Evolutionary conservation across 2,329 filamentous ascomycete species (phyloP).

Genomic region (Ophiostoma sp.): DNA sequence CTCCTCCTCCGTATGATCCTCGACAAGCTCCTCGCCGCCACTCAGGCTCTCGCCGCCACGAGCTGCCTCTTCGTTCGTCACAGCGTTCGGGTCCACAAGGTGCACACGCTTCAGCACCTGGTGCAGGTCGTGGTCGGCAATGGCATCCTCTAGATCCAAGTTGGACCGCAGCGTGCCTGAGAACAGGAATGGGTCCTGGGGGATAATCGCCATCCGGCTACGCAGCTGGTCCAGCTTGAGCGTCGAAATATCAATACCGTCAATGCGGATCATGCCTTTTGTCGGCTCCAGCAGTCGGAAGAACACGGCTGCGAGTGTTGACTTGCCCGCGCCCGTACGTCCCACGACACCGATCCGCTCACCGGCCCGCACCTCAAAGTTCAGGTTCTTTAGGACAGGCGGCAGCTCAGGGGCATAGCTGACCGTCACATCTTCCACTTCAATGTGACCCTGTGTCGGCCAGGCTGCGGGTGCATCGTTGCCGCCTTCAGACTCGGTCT

Average conservation of each 20-base stretch:
- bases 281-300: slow-evolving; percentile 52
- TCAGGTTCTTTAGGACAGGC: slow-evolving; percentile 36
- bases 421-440: slow-evolving; percentile 37
- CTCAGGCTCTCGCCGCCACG: neutral
- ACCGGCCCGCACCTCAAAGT: slow-evolving; percentile 40
- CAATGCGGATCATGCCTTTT: slow-evolving; percentile 41
- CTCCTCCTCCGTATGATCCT: slow-evolving; percentile 21
- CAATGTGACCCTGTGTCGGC: slow-evolving; percentile 38
- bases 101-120: slow-evolving; percentile 55
- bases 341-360: slow-evolving; percentile 61
- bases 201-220: slow-evolving; percentile 58
- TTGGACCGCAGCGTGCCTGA: slow-evolving; percentile 59
- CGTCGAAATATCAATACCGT: slow-evolving; percentile 49
- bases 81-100: slow-evolving; percentile 45
- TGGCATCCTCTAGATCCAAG: slow-evolving; percentile 56
- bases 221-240: slow-evolving; percentile 57
- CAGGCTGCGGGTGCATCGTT: slow-evolving; percentile 37
- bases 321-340: slow-evolving; percentile 61
- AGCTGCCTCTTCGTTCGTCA: slow-evolving; percentile 14
- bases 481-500: slow-evolving; percentile 36
- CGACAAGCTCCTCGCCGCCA: neutral
- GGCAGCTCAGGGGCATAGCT: slow-evolving; percentile 36
- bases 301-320: slow-evolving; percentile 57
- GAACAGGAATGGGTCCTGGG: slow-evolving; percentile 63
- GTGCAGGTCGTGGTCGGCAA: slow-evolving; percentile 57